Conservation (phyloP, 441 rosid genomes). For the Arabidopsis lyrata region DNA sequence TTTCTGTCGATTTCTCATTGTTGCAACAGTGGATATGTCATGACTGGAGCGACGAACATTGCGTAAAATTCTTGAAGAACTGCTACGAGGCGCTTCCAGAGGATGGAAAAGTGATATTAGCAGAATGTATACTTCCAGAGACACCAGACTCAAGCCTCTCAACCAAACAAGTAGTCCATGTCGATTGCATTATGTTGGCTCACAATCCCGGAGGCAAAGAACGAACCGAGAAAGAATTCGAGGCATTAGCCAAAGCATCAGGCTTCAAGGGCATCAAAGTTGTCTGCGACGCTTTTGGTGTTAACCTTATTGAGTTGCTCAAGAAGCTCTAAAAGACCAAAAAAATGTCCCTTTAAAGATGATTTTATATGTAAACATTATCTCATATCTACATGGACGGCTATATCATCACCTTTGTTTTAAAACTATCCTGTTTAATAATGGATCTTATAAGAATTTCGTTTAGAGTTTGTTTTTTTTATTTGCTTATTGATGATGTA, state of each 20-base stretch:
- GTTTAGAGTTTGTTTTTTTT: constrained; percentile 15
- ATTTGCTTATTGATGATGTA: not conserved
- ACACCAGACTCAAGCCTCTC: constrained; percentile 70
- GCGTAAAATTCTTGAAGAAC: constrained; percentile 70
- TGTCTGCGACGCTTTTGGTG: constrained; percentile 61
- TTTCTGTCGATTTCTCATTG: not conserved
- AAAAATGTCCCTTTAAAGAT: not conserved
- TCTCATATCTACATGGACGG: not conserved
- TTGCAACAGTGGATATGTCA: constrained; percentile 80
- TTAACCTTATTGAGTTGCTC: constrained; percentile 72
- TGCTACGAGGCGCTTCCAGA: constrained; percentile 73
- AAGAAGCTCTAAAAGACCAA: constrained; percentile 48
- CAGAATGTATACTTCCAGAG: constrained; percentile 74
- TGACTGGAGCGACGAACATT: constrained; percentile 86
- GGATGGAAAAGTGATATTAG: constrained; percentile 77
- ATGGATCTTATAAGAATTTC: not conserved
- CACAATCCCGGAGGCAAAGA: constrained; percentile 92
- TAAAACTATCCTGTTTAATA: constrained; percentile 24
- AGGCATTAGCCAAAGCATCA: constrained; percentile 70
- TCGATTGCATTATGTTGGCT: constrained; percentile 85
- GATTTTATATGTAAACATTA: not conserved
- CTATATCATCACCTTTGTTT: constrained; percentile 2
- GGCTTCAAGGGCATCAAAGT: constrained; percentile 79
- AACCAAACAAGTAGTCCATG: constrained; percentile 61
- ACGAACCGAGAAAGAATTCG: constrained; percentile 79